Evolutionary conservation across 805 yeast genomes (phyloP), one percentile per base, ranked within the genome.

Genomic region (Barnettozyma salicaria): DNA sequence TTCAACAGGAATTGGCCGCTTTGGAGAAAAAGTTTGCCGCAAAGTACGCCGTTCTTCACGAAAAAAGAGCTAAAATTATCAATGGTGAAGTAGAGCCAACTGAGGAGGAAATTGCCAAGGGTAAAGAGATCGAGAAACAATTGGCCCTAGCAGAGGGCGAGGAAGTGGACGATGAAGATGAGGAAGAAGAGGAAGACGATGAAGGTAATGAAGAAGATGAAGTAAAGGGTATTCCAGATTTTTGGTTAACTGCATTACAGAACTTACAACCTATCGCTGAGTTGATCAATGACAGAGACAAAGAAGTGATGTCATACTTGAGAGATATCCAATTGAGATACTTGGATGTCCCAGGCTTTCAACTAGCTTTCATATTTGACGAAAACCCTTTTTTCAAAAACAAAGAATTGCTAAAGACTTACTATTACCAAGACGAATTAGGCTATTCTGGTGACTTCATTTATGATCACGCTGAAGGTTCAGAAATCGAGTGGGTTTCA

Each of bases 381-480:
- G 70, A 68, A 44, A 89, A 89, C 63, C 80, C 80, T 23, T 87
- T 69, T 60, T 88, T 92, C 67, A 67, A 77, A 44, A 85, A 90
- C 65, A 70, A 65, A 49, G 64, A 67, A 37, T 72, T 92, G 52
- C 71, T 82, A 45, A 92, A 92, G 70, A 80, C 94, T 7, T 92
- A 92, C 63, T 89, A 76, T 65, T 92, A 92, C 66, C 96, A 87
- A 64, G 87, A 85, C 43, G 95, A 90, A 63, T 71, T 88, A 50
- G 96, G 96, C 17, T 86, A 87, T 63, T 80, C 89, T 21, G 97
- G 98, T 22, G 98, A 92, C 61, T 90, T 86, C 60, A 88, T 92
- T 50, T 92, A 90, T 62, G 97, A 90, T 64, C 95, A 86, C 58
- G 97, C 98, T 10, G 94, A 86, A 57, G 97, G 97, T 38, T 70